Evolutionary conservation across 1,284 basidiomycete genomes (phyloP).

Genomic region (Sanghuangporus baumii): DNA sequence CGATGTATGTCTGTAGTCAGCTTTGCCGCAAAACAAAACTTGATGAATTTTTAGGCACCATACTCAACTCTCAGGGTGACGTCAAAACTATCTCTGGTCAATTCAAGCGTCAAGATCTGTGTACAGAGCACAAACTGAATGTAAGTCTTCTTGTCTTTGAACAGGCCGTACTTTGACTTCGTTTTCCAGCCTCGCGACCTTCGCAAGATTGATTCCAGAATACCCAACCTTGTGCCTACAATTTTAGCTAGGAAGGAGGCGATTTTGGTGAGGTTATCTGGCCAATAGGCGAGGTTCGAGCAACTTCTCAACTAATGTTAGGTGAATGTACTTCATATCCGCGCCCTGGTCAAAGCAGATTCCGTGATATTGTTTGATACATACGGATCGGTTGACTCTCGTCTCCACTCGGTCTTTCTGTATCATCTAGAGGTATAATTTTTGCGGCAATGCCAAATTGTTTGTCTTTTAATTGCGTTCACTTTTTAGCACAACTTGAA

Average conservation of each 20-base stretch:
- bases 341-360: slow-evolving; percentile 92
- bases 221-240: slow-evolving; percentile 92
- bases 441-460: not conserved
- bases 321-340: slow-evolving; percentile 92
- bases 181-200: slow-evolving; percentile 81
- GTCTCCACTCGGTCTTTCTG: slow-evolving; percentile 80
- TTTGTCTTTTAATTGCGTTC: slow-evolving; percentile 14
- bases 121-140: slow-evolving; percentile 82
- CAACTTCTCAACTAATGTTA: slow-evolving; percentile 26
- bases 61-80: slow-evolving; percentile 82
- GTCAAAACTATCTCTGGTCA: slow-evolving; percentile 88
- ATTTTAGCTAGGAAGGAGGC: slow-evolving; percentile 87
- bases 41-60: slow-evolving; percentile 55
- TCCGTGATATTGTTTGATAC: slow-evolving; percentile 91
- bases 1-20: slow-evolving; percentile 54
- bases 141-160: slow-evolving; percentile 40
- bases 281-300: slow-evolving; percentile 4
- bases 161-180: slow-evolving; percentile 16
- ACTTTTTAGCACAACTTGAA: slow-evolving; percentile 69
- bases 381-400: slow-evolving; percentile 79
- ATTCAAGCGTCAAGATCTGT: slow-evolving; percentile 87
- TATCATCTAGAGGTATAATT: slow-evolving; percentile 77
- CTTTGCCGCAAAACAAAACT: not conserved
- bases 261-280: slow-evolving; percentile 57
- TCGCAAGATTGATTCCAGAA: slow-evolving; percentile 91